Evolutionary conservation across 2,329 filamentous ascomycete species (phyloP).

Genomic region (Talaromyces sp.): DNA sequence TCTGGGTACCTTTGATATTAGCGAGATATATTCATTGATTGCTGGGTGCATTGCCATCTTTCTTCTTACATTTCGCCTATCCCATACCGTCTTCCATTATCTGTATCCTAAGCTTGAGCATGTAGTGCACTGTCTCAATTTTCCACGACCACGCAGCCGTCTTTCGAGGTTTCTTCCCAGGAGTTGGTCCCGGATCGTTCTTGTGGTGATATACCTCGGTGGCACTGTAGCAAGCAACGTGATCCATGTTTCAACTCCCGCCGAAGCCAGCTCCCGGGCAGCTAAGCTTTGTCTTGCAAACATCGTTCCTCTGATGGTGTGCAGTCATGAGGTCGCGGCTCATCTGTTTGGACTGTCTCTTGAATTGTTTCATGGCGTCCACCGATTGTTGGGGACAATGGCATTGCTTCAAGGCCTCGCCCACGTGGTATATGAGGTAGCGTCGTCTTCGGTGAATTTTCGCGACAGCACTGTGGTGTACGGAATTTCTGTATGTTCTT

Average conservation of each 20-base stretch:
- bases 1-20: background rate
- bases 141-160: background rate
- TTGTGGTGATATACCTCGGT: background rate
- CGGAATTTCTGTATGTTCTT: slow-evolving; percentile 17
- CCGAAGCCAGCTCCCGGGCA: slow-evolving; percentile 1
- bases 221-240: slow-evolving; percentile 5
- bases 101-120: background rate
- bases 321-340: slow-evolving; percentile 1
- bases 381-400: slow-evolving; percentile 15
- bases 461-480: slow-evolving; percentile 6
- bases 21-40: slow-evolving; percentile 5
- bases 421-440: slow-evolving; percentile 17
- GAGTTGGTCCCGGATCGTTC: background rate
- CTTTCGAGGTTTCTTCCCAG: background rate
- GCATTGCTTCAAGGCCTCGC: slow-evolving; percentile 19
- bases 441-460: background rate
- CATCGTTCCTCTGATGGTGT: slow-evolving; percentile 4
- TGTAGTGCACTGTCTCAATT: background rate
- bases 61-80: slow-evolving; percentile 4
- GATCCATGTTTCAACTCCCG: slow-evolving; percentile 1
- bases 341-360: slow-evolving; percentile 1
- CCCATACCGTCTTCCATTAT: slow-evolving; percentile 4
- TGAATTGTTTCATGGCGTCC: background rate
- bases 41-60: slow-evolving; percentile 2
- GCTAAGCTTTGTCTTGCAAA: slow-evolving; percentile 9